Evolutionary conservation across 345 rosid genomes (phyloP).

Genomic region (Eucalyptus erythrocorys): DNA sequence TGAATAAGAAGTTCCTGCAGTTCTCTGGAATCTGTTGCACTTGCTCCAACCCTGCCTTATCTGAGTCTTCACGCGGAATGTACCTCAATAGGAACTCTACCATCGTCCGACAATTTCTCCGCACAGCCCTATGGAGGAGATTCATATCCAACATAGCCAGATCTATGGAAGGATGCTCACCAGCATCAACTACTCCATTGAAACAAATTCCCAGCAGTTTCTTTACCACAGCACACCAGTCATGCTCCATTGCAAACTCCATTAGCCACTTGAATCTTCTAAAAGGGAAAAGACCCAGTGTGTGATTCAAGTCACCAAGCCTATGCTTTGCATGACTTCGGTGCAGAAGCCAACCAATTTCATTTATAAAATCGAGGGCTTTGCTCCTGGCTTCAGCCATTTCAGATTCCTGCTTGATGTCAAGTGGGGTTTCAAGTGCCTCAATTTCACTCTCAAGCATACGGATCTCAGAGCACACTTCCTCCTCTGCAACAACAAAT

Average conservation of each 20-base stretch:
- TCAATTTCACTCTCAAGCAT: slow-evolving; percentile 44
- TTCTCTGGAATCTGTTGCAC: not conserved
- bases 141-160: slow-evolving; percentile 36
- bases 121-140: slow-evolving; percentile 54
- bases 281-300: slow-evolving; percentile 24
- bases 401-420: not conserved
- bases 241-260: slow-evolving; percentile 57
- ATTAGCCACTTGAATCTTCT: slow-evolving; percentile 47
- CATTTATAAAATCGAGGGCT: slow-evolving; percentile 53
- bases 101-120: slow-evolving; percentile 38
- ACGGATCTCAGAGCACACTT: slow-evolving; percentile 63
- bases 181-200: slow-evolving; percentile 28
- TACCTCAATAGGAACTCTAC: slow-evolving; percentile 43
- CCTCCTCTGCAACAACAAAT: slow-evolving; percentile 61
- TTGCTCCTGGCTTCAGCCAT: slow-evolving; percentile 30
- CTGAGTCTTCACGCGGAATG: slow-evolving; percentile 11
- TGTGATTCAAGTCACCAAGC: slow-evolving; percentile 23
- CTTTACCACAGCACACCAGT: slow-evolving; percentile 71
- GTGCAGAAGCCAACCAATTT: slow-evolving; percentile 78
- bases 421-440: slow-evolving; percentile 3
- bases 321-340: slow-evolving; percentile 25
- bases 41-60: slow-evolving; percentile 11
- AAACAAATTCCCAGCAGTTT: slow-evolving; percentile 35
- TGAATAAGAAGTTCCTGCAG: slow-evolving; percentile 14
- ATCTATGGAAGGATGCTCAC: slow-evolving; percentile 22